A percentile compares a stretch with the other conserved stretches of the same genome.
These are phyloP conservation scores for Fraxinus cuspidata DNA, from an alignment of 257 asterid species.

Conservation along the genomic window DNA sequence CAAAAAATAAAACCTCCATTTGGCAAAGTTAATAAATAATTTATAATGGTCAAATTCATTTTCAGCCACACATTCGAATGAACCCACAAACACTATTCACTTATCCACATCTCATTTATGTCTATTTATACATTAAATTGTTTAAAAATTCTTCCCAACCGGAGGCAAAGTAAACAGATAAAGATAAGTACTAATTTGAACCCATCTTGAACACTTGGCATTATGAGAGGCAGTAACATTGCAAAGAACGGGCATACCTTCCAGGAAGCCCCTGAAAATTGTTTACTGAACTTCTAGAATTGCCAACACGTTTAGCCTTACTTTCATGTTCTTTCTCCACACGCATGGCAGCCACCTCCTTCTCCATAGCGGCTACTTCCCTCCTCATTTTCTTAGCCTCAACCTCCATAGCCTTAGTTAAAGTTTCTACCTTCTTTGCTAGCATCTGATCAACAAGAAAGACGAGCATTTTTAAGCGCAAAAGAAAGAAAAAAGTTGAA, in stretches of 20 bases:
- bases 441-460: constrained; percentile 59
- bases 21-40: no score
- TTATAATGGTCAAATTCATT: no score
- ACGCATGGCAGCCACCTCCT: constrained; percentile 98
- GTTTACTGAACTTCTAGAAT: constrained; percentile 60
- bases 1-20: background rate
- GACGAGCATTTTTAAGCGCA: constrained; percentile 26
- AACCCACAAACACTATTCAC: no score
- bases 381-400: constrained; percentile 99
- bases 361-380: constrained; percentile 99
- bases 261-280: constrained; percentile 78
- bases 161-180: background rate
- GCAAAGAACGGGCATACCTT: constrained; percentile 51
- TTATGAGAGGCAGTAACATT: constrained; percentile 7
- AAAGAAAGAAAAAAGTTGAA: background rate
- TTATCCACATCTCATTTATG: no score
- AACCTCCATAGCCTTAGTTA: constrained; percentile 97
- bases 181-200: background rate
- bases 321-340: constrained; percentile 84
- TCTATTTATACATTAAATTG: no score
- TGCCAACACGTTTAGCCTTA: constrained; percentile 67
- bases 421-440: constrained; percentile 93
- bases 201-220: background rate
- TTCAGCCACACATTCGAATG: no score
- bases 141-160: no score